Evolutionary conservation across 1,139 yeast species (phyloP).

Genomic region (Candida anutae): DNA sequence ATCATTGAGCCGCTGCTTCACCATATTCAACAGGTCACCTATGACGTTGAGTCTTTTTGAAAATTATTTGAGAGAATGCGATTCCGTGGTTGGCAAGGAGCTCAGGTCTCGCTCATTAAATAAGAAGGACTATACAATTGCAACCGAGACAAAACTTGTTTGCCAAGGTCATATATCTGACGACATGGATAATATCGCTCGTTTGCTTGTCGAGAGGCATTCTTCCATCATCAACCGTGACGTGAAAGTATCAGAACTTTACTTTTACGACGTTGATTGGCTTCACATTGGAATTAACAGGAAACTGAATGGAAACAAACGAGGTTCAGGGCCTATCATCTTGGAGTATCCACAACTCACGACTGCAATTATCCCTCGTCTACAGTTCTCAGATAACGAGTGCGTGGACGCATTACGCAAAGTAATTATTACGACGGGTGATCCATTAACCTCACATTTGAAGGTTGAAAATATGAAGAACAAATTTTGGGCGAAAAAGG

Average conservation of each 20-base stretch:
- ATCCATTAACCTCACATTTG: not conserved
- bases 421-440: conserved; percentile 14
- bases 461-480: not conserved
- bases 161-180: conserved; percentile 54
- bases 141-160: conserved; percentile 61
- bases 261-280: conserved; percentile 69
- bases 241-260: conserved; percentile 41
- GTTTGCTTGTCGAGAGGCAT: conserved; percentile 26
- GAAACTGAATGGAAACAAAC: conserved; percentile 1
- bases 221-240: conserved; percentile 28
- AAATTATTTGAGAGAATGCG: conserved; percentile 48
- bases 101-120: conserved; percentile 23
- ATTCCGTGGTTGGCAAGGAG: conserved; percentile 27
- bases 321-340: conserved; percentile 3
- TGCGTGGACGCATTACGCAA: conserved; percentile 42
- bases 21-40: conserved; percentile 48
- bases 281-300: conserved; percentile 37
- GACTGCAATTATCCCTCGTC: conserved; percentile 9
- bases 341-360: conserved; percentile 4
- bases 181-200: conserved; percentile 28
- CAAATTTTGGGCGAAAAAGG: conserved; percentile 2
- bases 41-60: conserved; percentile 56
- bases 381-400: conserved; percentile 16
- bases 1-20: conserved; percentile 45
- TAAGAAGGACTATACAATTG: too few relatives aligned